phyloP scores from a whole-genome alignment of 176 grass and related monocot genomes.

The Pontederia crassipes region DNA sequence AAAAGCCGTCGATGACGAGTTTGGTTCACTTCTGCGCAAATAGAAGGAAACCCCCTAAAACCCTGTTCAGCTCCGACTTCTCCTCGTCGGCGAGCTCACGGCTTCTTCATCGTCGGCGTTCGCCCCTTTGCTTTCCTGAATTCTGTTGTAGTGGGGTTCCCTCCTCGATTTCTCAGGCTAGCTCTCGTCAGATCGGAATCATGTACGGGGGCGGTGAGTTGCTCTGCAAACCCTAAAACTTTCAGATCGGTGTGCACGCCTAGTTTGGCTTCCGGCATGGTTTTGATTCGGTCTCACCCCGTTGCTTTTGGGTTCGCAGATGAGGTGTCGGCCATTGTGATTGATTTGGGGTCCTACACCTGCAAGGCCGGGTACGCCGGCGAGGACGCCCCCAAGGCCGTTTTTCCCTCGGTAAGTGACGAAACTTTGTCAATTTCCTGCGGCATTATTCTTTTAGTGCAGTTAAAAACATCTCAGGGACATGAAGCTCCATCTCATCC shows the following conservation, averaged over 20 bases:
- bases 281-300: neutral
- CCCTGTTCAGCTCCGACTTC: too few relatives aligned
- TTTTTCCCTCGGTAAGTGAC: slow-evolving; percentile 75
- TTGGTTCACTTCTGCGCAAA: too few relatives aligned
- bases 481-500: too few relatives aligned
- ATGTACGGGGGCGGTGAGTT: slow-evolving; percentile 98
- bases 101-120: too few relatives aligned
- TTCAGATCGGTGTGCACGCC: slow-evolving; percentile 29
- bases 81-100: too few relatives aligned
- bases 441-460: neutral
- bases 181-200: slow-evolving; percentile 2
- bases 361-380: slow-evolving; percentile 98
- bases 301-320: slow-evolving; percentile 30
- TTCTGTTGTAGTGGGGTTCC: too few relatives aligned
- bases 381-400: slow-evolving; percentile 93
- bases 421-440: neutral
- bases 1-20: too few relatives aligned
- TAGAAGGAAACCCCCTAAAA: too few relatives aligned
- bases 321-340: slow-evolving; percentile 95
- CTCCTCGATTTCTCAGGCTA: neutral
- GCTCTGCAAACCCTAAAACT: neutral
- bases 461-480: too few relatives aligned
- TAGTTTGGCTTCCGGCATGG: neutral
- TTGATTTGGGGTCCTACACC: slow-evolving; percentile 91
- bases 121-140: too few relatives aligned